These are phyloP conservation scores for Fibroporia radiculosa DNA, from an alignment of 768 basidiomycete genomes.

Conservation along the genomic window DNA sequence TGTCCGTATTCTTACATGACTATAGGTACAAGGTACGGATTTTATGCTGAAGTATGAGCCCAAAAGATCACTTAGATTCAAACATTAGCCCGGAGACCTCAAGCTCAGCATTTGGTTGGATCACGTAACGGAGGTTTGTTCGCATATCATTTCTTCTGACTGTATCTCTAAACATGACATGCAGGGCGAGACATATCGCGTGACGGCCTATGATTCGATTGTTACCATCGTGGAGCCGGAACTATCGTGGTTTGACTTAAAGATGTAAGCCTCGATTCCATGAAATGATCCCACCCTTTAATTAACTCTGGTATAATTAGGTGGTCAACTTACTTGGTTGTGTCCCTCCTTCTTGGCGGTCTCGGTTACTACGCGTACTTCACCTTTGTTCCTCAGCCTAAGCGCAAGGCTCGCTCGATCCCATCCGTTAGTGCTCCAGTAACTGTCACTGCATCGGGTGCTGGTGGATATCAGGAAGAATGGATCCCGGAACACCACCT, in stretches of 20 bases:
- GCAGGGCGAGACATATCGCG: conserved; percentile 52
- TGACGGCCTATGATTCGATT: conserved; percentile 66
- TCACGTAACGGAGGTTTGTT: conserved; percentile 51
- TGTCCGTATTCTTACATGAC: neutral
- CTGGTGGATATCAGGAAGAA: conserved; percentile 75
- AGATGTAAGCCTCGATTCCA: conserved; percentile 64
- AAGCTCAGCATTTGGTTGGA: conserved; percentile 74
- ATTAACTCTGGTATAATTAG: conserved; percentile 24
- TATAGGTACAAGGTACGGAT: conserved; percentile 52
- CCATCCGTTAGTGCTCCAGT: conserved; percentile 45
- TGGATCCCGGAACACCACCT: conserved; percentile 92
- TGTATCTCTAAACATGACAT: neutral
- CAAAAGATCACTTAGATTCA: neutral
- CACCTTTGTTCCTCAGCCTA: conserved; percentile 57
- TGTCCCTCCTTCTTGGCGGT: conserved; percentile 54
- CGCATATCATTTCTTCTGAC: neutral
- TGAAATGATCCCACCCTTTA: too few relatives aligned
- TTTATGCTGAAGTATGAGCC: neutral
- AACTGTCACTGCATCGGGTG: conserved; percentile 54
- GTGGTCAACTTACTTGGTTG: conserved; percentile 64
- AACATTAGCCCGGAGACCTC: conserved; percentile 62
- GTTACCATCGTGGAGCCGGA: conserved; percentile 78
- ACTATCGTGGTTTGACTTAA: conserved; percentile 67
- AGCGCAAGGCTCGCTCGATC: conserved; percentile 37
- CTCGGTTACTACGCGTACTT: conserved; percentile 57